These are phyloP conservation scores for Dichotomopilus funicola DNA, from an alignment of 2,329 filamentous ascomycete species.

Conservation along the genomic window DNA sequence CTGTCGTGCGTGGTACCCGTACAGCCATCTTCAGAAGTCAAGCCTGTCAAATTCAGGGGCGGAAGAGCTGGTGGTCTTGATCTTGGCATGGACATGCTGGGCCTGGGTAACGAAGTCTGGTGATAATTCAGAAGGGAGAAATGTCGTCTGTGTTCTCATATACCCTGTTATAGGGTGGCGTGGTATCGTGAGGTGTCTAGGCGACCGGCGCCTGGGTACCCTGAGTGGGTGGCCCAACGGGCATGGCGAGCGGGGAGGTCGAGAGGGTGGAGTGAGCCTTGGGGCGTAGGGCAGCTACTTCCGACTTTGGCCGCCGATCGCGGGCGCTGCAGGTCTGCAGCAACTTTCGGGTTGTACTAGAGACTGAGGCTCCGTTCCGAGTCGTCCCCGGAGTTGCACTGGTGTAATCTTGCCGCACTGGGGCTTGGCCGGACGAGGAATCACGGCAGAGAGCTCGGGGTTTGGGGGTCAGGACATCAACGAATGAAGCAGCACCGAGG, in stretches of 20 bases:
- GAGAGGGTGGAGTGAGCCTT: neutral
- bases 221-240: too few species aligned
- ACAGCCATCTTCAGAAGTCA: slow-evolving; percentile 21
- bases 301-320: slow-evolving; percentile 2
- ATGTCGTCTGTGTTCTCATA: neutral
- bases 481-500: neutral
- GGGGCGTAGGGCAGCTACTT: slow-evolving; percentile 4
- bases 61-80: neutral
- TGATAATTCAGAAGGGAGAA: too few species aligned
- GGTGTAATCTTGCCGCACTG: slow-evolving; percentile 2
- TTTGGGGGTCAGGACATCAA: neutral
- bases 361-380: slow-evolving; percentile 3
- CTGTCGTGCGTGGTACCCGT: slow-evolving; percentile 25
- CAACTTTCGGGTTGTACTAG: slow-evolving; percentile 9
- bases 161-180: too few species aligned
- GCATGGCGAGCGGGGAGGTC: neutral
- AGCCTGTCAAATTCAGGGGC: neutral
- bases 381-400: slow-evolving; percentile 1
- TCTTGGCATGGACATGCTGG: slow-evolving; percentile 4
- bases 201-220: too few species aligned
- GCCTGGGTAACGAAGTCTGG: neutral
- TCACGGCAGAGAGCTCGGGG: neutral
- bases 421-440: neutral
- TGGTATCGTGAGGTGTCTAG: too few species aligned
- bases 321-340: slow-evolving; percentile 8